Evolutionary conservation across 2,329 filamentous ascomycete species (phyloP), one percentile per base, ranked within the genome.

Genomic region (Aureobasidium vineae): DNA sequence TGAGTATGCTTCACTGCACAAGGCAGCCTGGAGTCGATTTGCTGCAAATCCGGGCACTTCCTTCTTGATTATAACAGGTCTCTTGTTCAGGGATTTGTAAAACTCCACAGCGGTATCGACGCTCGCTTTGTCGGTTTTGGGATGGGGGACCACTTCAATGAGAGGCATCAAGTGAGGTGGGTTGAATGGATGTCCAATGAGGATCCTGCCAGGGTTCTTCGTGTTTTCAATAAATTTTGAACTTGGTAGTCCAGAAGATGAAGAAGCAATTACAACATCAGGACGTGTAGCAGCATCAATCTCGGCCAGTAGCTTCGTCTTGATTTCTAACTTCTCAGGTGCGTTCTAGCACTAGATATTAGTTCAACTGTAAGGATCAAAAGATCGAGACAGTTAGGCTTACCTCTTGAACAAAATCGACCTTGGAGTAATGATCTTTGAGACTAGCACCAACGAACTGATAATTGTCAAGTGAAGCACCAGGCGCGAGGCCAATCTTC

Each of bases 161-260:
- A 88, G 71, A 0, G 85, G 85, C 83, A 87, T 86, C 63, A 87
- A 79, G 69, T 87, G 84, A 1, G 85, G 85, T 26, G 83, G 86
- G 65, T 87, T 87, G 73, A 84, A 88, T 0, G 85, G 85, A 72
- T 87, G 86, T 4, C 85, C 84, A 1, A 87, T 81, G 0, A 87
- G 68, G 2, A 88, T 72, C 1, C 84, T 75, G n/a, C 72, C 68
- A 59, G 74, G 73, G 33, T 82, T 77, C 26, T 74, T 70, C 13
- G 33, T 56, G 79, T 76, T 69, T 19, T 68, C 66, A 10, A 74
- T 74, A 69, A 87, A 84, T 28, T 74, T 75, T 0, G 82, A 84
- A 0, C 85, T 83, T 0, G 83, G 79, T 33, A 87, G 86, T 0
- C 85, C 85, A 1, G 81, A 84, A 0, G 85, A 87, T 65, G 80